Conservation (phyloP, 257 asterid species). For the Gentiana macrophylla region DNA sequence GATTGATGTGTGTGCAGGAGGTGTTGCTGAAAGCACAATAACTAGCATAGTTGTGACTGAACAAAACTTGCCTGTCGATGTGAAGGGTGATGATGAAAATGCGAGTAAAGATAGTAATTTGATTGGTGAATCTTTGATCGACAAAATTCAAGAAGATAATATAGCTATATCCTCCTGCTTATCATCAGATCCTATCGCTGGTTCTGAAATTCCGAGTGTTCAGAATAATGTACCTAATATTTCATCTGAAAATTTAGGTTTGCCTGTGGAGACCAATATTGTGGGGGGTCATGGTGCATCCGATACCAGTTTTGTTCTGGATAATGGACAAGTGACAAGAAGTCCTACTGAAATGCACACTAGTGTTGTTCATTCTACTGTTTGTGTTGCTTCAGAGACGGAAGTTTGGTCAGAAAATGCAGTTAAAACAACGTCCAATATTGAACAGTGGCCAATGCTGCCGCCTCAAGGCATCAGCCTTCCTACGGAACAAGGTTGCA, state of each 20-base stretch:
- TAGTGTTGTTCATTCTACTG: conserved; percentile 18
- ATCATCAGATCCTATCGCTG: conserved; percentile 20
- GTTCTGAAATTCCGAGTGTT: conserved; percentile 22
- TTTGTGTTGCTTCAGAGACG: conserved; percentile 21
- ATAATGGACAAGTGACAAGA: conserved; percentile 18
- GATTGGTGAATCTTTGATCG: conserved; percentile 23
- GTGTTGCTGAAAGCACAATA: conserved; percentile 15
- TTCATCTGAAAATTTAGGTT: conserved; percentile 21
- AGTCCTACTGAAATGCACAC: conserved; percentile 21
- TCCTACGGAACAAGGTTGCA: conserved; percentile 15
- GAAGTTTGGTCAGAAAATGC: conserved; percentile 34
- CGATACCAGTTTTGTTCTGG: conserved; percentile 16
- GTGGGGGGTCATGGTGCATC: conserved; percentile 14
- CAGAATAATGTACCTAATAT: conserved; percentile 23
- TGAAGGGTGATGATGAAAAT: conserved; percentile 20
- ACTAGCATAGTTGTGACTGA: conserved; percentile 14
- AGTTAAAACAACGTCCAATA: conserved; percentile 18
- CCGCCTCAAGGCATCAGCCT: conserved; percentile 16
- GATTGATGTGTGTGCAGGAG: conserved; percentile 24
- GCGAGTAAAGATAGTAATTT: conserved; percentile 20
- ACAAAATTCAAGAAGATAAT: conserved; percentile 27
- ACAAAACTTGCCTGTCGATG: conserved; percentile 16
- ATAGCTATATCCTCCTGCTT: conserved; percentile 22
- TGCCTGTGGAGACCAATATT: conserved; percentile 11
- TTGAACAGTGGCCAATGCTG: conserved; percentile 17